Percentiles rank a stretch among this genome's conserved stretches.
phyloP scores from a whole-genome alignment of 2,329 filamentous ascomycete species.

The Monosporascus cannonballus region DNA sequence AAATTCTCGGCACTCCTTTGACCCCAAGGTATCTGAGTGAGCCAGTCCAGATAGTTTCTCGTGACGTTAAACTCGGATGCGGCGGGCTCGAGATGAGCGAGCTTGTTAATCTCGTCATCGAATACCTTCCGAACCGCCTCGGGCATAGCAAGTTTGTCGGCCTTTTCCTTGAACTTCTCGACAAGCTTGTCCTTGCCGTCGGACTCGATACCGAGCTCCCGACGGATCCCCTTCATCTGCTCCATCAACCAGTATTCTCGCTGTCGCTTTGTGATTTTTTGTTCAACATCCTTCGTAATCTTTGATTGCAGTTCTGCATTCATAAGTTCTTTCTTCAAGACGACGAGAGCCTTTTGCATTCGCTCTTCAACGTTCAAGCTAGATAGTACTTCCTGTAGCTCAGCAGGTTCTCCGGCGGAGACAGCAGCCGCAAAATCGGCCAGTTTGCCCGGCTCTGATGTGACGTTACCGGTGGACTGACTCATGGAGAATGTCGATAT shows the following conservation, averaged over 20 bases:
- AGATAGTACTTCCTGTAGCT: constrained; percentile 86
- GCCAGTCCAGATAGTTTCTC: constrained; percentile 95
- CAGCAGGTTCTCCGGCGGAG: constrained; percentile 84
- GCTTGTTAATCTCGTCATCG: constrained; percentile 95
- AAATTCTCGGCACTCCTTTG: constrained; percentile 95
- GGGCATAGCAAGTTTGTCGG: constrained; percentile 89
- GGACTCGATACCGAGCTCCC: constrained; percentile 92
- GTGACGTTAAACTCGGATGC: constrained; percentile 99
- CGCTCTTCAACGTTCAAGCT: constrained; percentile 88
- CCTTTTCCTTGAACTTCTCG: constrained; percentile 96
- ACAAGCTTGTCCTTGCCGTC: constrained; percentile 98
- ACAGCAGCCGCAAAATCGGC: constrained; percentile 97
- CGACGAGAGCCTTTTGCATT: constrained; percentile 82
- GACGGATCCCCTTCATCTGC: constrained; percentile 97
- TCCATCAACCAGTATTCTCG: constrained; percentile 99
- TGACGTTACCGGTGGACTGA: constrained; percentile 89
- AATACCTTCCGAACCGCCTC: constrained; percentile 96
- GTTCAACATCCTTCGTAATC: constrained; percentile 96
- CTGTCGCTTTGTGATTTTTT: constrained; percentile 94
- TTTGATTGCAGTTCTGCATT: constrained; percentile 96
- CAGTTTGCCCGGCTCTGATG: constrained; percentile 87
- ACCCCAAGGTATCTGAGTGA: constrained; percentile 97
- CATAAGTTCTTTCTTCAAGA: constrained; percentile 97
- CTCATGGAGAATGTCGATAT: constrained; percentile 97
- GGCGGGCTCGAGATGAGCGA: constrained; percentile 88